Evolutionary conservation across 768 basidiomycete species (phyloP).

Genomic region (Psilocybe azurescens): DNA sequence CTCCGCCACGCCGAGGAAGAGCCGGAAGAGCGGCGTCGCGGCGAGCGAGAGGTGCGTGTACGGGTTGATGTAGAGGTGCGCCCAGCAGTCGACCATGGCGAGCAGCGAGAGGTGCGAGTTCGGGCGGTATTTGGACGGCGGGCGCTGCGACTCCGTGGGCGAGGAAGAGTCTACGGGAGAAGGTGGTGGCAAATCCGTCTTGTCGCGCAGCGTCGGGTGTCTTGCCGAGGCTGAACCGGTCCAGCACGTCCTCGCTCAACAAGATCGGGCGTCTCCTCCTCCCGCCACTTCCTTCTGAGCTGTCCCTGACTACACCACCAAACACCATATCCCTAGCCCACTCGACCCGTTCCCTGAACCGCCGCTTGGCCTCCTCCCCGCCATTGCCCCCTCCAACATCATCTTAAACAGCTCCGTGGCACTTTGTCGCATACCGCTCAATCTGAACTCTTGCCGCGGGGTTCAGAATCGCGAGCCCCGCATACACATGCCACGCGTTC

Average conservation of each 20-base stretch:
- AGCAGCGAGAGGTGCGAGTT: constrained; percentile 95
- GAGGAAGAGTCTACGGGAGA: constrained; percentile 11
- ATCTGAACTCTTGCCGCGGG: constrained; percentile 89
- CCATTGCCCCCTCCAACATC: constrained; percentile 72
- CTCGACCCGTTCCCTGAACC: constrained; percentile 74
- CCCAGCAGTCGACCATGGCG: constrained; percentile 99
- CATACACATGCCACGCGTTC: constrained; percentile 99
- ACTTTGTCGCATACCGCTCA: constrained; percentile 86
- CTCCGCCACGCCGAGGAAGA: constrained; percentile 98
- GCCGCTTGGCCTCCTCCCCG: constrained; percentile 40
- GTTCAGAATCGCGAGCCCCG: constrained; percentile 95
- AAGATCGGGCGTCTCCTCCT: constrained; percentile 65
- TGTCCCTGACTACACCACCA: constrained; percentile 38
- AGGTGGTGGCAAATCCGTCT: constrained; percentile 13
- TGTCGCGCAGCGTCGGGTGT: too few species aligned
- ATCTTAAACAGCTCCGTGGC: constrained; percentile 93
- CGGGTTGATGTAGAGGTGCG: constrained; percentile 82
- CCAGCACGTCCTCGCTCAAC: constrained; percentile 82
- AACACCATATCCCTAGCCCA: constrained; percentile 82
- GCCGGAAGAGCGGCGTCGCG: constrained; percentile 93
- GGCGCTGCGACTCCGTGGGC: constrained; percentile 30
- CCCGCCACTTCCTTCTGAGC: constrained; percentile 8
- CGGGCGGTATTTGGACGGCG: constrained; percentile 52
- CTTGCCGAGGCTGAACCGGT: constrained; percentile 85
- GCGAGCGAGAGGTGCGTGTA: constrained; percentile 92